A percentile compares a stretch with the other conserved stretches of the same genome.
These are phyloP conservation scores for Selaginella tamariscina DNA, from an alignment of 75 land plant species.

Conservation along the genomic window DNA sequence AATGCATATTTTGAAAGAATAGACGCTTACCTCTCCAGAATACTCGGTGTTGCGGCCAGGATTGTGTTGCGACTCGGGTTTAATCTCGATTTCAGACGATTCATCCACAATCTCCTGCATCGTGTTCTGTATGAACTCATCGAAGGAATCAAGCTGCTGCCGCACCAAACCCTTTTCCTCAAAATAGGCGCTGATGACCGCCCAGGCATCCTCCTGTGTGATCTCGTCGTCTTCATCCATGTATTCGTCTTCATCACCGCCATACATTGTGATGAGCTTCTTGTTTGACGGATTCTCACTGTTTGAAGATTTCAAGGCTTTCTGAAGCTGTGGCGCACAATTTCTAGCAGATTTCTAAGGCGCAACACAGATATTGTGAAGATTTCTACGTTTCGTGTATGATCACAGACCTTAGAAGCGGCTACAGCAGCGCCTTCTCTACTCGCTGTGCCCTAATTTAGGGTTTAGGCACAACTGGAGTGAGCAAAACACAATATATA, in stretches of 20 bases:
- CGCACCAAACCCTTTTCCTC: conserved; percentile 96
- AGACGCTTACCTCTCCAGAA: conserved; percentile 62
- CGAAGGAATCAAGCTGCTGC: conserved; percentile 98
- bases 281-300: no score
- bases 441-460: no score
- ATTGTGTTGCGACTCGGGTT: conserved; percentile 94
- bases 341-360: no score
- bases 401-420: no score
- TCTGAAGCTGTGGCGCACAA: no score
- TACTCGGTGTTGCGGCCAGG: conserved; percentile 75
- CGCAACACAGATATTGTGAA: no score
- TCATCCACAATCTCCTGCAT: conserved; percentile 99
- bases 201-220: conserved; percentile 99
- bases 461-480: no score
- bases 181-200: conserved; percentile 95
- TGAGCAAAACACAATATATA: no score
- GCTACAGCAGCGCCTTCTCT: no score
- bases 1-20: not conserved
- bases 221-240: conserved; percentile 61
- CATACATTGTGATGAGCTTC: conserved; percentile 32
- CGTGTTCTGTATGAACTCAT: conserved; percentile 98
- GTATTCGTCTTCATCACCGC: conserved; percentile 38
- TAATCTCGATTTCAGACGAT: conserved; percentile 85
- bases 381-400: no score
- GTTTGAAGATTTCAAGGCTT: no score